phyloP scores from a whole-genome alignment of 2,329 filamentous ascomycete genomes.

The Aspergillus hortae region DNA sequence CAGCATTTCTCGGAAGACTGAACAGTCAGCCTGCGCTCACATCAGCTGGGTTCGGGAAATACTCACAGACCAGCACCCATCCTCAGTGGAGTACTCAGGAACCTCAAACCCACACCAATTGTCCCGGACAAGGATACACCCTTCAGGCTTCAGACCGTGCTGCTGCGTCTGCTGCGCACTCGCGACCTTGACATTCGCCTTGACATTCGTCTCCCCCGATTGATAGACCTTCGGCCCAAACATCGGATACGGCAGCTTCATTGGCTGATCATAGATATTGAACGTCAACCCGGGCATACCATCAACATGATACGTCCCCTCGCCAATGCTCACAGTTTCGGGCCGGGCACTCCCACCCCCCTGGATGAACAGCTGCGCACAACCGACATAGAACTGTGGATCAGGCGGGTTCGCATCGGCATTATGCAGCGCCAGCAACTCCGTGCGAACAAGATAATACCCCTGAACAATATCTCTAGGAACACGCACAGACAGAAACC shows the following conservation, averaged over 20 bases:
- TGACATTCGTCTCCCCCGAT: slow-evolving; percentile 25
- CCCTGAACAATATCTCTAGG: slow-evolving; percentile 61
- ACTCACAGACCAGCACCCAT: slow-evolving; percentile 57
- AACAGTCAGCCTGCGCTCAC: background rate
- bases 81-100: slow-evolving; percentile 51
- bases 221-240: slow-evolving; percentile 57
- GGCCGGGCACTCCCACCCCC: slow-evolving; percentile 48
- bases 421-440: slow-evolving; percentile 64
- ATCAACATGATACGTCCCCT: slow-evolving; percentile 52
- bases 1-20: slow-evolving; percentile 54
- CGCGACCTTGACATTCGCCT: background rate
- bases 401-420: slow-evolving; percentile 51
- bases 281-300: slow-evolving; percentile 57
- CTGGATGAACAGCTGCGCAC: slow-evolving; percentile 66
- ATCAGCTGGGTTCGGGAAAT: background rate
- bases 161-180: slow-evolving; percentile 29
- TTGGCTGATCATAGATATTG: slow-evolving; percentile 58
- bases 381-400: slow-evolving; percentile 72
- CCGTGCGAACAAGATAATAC: slow-evolving; percentile 68
- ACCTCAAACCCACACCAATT: slow-evolving; percentile 71
- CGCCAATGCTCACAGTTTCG: slow-evolving; percentile 61
- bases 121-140: slow-evolving; percentile 62
- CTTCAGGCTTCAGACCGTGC: slow-evolving; percentile 52
- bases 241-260: slow-evolving; percentile 54
- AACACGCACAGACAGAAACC: slow-evolving; percentile 60